Evolutionary conservation across 257 asterid genomes (phyloP).

Genomic region (Nicotiana benthamiana): DNA sequence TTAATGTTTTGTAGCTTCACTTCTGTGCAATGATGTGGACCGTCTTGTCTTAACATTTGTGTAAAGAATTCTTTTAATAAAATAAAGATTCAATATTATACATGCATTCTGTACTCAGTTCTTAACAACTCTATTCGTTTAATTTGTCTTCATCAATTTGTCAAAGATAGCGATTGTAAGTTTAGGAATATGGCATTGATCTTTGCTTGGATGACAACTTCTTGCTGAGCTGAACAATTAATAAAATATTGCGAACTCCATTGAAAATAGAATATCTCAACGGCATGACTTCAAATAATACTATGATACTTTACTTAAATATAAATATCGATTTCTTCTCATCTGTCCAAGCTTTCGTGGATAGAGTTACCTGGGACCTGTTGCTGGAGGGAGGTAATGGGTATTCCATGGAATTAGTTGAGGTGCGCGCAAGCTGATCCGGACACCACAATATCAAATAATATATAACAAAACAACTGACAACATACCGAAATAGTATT

Average conservation of each 20-base stretch:
- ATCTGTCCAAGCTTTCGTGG: too few species aligned
- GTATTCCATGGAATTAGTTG: too few species aligned
- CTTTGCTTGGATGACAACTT: neutral
- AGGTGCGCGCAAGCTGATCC: too few species aligned
- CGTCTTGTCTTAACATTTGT: too few species aligned
- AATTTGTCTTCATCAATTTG: neutral
- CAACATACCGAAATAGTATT: neutral
- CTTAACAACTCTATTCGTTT: neutral
- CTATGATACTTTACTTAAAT: too few species aligned
- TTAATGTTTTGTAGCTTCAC: too few species aligned
- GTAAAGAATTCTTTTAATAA: neutral
- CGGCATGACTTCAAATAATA: too few species aligned
- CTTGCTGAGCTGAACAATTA: neutral
- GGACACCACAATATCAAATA: too few species aligned
- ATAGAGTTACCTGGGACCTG: too few species aligned
- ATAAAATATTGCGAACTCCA: neutral
- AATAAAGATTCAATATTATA: neutral
- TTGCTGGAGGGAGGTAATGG: too few species aligned
- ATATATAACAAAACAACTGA: neutral
- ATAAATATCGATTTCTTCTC: too few species aligned
- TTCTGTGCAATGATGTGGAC: too few species aligned
- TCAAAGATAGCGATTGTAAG: neutral
- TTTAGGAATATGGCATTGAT: neutral
- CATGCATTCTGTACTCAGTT: neutral
- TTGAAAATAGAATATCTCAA: neutral